Conservation (phyloP, 345 rosid species). For the Eucalyptus grandis region DNA sequence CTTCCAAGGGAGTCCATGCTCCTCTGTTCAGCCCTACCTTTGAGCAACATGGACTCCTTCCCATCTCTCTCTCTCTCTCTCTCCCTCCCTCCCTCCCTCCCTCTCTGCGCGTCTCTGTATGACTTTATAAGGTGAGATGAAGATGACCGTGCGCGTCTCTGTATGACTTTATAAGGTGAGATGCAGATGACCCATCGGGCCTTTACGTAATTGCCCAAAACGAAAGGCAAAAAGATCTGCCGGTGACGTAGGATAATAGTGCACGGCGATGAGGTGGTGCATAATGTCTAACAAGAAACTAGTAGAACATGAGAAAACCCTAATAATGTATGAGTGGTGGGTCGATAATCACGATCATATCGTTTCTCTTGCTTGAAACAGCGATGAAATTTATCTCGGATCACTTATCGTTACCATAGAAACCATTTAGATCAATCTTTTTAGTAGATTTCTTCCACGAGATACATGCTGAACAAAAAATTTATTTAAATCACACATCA, state of each 20-base stretch:
- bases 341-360: not conserved
- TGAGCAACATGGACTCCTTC: slow-evolving; percentile 58
- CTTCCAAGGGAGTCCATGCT: slow-evolving; percentile 54
- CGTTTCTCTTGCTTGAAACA: not conserved
- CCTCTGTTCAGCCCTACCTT: slow-evolving; percentile 48
- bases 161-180: not conserved
- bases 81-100: not conserved
- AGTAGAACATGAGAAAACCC: not conserved
- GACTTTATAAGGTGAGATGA: not conserved
- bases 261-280: not conserved
- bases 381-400: not conserved
- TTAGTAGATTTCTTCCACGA: not conserved
- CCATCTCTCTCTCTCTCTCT: slow-evolving; percentile 13
- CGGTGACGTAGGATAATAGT: not conserved
- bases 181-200: not conserved
- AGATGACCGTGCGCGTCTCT: not conserved
- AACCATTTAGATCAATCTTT: not conserved
- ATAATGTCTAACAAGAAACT: not conserved
- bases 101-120: not conserved
- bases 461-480: not conserved
- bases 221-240: not conserved
- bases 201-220: not conserved
- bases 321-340: not conserved
- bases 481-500: not conserved
- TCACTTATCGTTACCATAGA: not conserved